These are phyloP conservation scores for Heritiera fomes DNA, from an alignment of 345 rosid genomes.

Conservation along the genomic window DNA sequence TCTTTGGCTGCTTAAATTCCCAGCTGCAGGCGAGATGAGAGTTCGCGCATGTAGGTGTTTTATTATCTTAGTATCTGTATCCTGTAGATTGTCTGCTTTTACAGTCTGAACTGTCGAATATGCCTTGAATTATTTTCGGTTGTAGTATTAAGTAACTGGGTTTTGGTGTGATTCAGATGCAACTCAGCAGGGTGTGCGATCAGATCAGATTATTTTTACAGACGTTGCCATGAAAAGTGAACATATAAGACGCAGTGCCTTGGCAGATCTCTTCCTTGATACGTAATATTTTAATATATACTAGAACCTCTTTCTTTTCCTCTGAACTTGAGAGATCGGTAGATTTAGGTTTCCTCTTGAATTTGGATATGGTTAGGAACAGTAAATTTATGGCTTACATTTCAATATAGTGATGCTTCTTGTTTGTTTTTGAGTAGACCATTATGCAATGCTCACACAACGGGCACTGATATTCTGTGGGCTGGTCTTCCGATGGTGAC, in stretches of 20 bases:
- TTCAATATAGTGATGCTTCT: neutral
- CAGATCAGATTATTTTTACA: constrained; percentile 91
- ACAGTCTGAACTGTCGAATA: neutral
- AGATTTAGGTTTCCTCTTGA: neutral
- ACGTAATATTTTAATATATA: constrained; percentile 46
- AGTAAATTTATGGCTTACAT: neutral
- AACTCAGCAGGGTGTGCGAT: constrained; percentile 70
- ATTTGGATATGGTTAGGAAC: neutral
- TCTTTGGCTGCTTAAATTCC: constrained; percentile 96
- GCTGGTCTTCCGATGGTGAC: constrained; percentile 99
- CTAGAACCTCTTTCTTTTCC: neutral
- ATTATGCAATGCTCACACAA: constrained; percentile 94
- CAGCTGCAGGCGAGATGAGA: constrained; percentile 97
- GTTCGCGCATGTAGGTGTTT: constrained; percentile 68
- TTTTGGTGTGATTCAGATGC: constrained; percentile 64
- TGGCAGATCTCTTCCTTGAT: constrained; percentile 97
- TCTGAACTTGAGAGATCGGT: neutral
- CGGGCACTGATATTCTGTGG: constrained; percentile 95
- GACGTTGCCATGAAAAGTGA: constrained; percentile 98
- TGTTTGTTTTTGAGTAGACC: constrained; percentile 51
- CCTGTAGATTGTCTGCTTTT: neutral
- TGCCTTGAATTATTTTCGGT: neutral
- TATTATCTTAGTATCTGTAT: neutral
- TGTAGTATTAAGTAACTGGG: neutral
- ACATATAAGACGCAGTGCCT: constrained; percentile 90